phyloP scores from a whole-genome alignment of 495 filamentous ascomycete species.

The Margaritispora aquatica region DNA sequence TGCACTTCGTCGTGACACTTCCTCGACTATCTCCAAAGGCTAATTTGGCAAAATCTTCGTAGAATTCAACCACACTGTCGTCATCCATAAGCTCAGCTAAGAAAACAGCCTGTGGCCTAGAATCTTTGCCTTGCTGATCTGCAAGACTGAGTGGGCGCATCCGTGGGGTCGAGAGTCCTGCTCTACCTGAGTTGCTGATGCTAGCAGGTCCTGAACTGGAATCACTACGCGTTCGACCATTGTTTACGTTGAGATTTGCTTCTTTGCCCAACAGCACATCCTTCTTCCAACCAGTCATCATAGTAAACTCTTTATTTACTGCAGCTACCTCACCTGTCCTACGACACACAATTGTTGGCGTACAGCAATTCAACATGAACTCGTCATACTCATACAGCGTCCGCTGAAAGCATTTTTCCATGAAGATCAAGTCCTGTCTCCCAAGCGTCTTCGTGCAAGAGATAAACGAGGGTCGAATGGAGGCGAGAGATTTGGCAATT shows the following conservation, averaged over 20 bases:
- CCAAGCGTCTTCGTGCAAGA: conserved; percentile 78
- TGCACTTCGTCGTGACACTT: conserved; percentile 74
- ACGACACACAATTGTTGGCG: conserved; percentile 85
- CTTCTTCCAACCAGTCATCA: conserved; percentile 90
- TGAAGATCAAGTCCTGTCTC: conserved; percentile 84
- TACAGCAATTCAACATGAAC: conserved; percentile 78
- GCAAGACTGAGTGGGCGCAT: conserved; percentile 34
- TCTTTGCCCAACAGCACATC: conserved; percentile 85
- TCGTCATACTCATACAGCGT: conserved; percentile 89
- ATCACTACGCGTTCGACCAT: conserved; percentile 37
- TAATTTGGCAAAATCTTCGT: conserved; percentile 87
- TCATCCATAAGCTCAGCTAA: conserved; percentile 90
- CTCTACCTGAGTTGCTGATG: conserved; percentile 27
- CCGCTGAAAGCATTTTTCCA: conserved; percentile 95
- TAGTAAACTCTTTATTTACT: conserved; percentile 89
- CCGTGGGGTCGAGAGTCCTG: conserved; percentile 38
- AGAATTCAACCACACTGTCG: conserved; percentile 87
- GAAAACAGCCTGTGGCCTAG: conserved; percentile 67
- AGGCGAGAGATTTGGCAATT: conserved; percentile 81
- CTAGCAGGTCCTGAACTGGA: conserved; percentile 29
- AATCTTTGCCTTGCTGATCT: conserved; percentile 19
- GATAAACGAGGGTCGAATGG: conserved; percentile 89
- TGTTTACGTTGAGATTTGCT: conserved; percentile 84
- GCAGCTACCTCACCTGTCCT: conserved; percentile 89
- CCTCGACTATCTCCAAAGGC: conserved; percentile 87